These are phyloP conservation scores for Fusarium staphyleae DNA, from an alignment of 2,329 filamentous ascomycete genomes.

Conservation along the genomic window DNA sequence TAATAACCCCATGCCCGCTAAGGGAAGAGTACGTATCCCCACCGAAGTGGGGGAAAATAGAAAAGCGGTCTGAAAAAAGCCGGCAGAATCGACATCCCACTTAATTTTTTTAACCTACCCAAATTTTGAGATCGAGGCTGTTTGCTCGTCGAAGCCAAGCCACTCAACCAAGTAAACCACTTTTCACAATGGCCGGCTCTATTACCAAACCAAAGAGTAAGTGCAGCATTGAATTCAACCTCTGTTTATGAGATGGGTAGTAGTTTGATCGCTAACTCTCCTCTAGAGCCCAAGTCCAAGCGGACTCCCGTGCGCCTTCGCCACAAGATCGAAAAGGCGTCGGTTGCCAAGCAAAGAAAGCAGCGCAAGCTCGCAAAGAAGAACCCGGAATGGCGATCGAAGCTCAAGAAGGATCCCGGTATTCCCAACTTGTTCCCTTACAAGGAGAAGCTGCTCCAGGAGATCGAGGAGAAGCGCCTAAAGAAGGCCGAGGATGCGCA, in stretches of 20 bases:
- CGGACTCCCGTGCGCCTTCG: constrained; percentile 86
- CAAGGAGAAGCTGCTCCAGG: constrained; percentile 92
- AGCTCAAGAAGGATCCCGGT: constrained; percentile 96
- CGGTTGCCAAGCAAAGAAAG: constrained; percentile 90
- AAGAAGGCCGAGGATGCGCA: constrained; percentile 81
- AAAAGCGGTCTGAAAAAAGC: constrained; percentile 44
- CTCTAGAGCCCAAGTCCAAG: constrained; percentile 92
- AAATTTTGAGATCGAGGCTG: constrained; percentile 28
- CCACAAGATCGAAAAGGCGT: constrained; percentile 95
- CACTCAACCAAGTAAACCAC: constrained; percentile 19
- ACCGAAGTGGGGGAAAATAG: constrained; percentile 21
- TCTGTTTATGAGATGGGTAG: background rate
- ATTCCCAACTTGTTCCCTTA: constrained; percentile 98
- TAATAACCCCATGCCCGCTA: background rate
- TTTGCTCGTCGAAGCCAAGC: constrained; percentile 19
- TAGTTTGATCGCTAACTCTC: background rate
- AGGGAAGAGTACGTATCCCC: constrained; percentile 25
- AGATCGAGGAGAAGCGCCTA: constrained; percentile 88
- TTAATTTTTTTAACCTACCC: constrained; percentile 46
- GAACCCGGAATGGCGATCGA: constrained; percentile 96
- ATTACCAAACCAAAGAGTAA: constrained; percentile 63
- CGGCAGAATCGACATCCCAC: constrained; percentile 51
- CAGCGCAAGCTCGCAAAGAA: constrained; percentile 88
- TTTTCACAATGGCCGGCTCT: constrained; percentile 57
- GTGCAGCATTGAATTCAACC: constrained; percentile 25